phyloP scores from a whole-genome alignment of 805 yeast species.

The Kuraishia hungarica region DNA sequence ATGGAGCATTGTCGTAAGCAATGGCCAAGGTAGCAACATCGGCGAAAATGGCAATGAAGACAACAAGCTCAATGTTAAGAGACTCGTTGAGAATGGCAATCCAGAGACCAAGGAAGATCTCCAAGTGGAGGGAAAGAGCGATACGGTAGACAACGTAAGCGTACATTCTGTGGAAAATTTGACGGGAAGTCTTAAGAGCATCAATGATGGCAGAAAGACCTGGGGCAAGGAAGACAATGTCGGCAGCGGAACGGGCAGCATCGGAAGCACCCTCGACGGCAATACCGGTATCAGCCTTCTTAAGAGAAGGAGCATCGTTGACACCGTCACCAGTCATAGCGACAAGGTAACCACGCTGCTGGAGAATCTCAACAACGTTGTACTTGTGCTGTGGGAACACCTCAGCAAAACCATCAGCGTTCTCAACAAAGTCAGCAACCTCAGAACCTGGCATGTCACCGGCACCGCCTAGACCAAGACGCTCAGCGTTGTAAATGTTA shows the following conservation, averaged over 20 bases:
- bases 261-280: constrained; percentile 98
- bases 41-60: constrained; percentile 94
- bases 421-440: constrained; percentile 94
- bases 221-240: constrained; percentile 91
- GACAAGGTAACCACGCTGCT: constrained; percentile 92
- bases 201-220: constrained; percentile 94
- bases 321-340: constrained; percentile 99
- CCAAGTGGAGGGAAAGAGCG: constrained; percentile 91
- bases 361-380: constrained; percentile 91
- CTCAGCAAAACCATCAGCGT: constrained; percentile 97
- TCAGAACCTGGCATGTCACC: constrained; percentile 97
- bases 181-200: constrained; percentile 91
- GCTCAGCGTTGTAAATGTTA: constrained; percentile 93
- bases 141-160: constrained; percentile 97
- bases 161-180: constrained; percentile 99
- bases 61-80: constrained; percentile 83
- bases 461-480: constrained; percentile 88
- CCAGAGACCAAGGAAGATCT: constrained; percentile 92
- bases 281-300: constrained; percentile 95
- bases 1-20: constrained; percentile 97
- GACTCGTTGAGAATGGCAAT: constrained; percentile 87
- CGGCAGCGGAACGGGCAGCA: constrained; percentile 96
- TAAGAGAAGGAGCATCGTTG: constrained; percentile 94
- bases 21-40: constrained; percentile 96
- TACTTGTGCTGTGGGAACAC: constrained; percentile 98